Conservation (phyloP, 805 yeast species). For the Phaffomyces antillensis region DNA sequence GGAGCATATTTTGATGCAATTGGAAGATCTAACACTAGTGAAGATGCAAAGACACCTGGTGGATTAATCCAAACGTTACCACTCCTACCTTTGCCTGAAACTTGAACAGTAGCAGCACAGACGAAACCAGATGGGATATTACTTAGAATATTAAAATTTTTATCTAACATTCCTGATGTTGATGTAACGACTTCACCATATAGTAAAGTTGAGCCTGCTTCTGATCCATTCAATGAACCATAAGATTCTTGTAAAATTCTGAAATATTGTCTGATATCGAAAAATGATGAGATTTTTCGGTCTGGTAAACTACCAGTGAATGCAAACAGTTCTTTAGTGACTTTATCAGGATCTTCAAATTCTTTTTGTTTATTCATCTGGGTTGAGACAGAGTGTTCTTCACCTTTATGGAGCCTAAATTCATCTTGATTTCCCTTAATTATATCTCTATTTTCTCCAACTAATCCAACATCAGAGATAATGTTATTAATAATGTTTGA, state of each 20-base stretch:
- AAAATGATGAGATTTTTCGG: constrained; percentile 57
- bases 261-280: constrained; percentile 56
- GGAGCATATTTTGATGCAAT: constrained; percentile 39
- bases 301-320: constrained; percentile 42
- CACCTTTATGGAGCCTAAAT: constrained; percentile 39
- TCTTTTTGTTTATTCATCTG: constrained; percentile 25
- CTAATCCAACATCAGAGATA: constrained; percentile 29
- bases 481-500: constrained; percentile 27
- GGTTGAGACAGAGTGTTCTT: constrained; percentile 20
- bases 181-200: constrained; percentile 91
- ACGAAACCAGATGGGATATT: constrained; percentile 62
- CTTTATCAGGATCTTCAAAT: constrained; percentile 49
- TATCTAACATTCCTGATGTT: constrained; percentile 71
- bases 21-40: constrained; percentile 56
- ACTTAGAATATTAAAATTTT: constrained; percentile 52
- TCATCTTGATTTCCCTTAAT: constrained; percentile 51
- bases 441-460: constrained; percentile 29
- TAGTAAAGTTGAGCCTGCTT: constrained; percentile 55
- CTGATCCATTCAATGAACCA: constrained; percentile 25
- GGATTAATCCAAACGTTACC: constrained; percentile 96
- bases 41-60: constrained; percentile 79
- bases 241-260: constrained; percentile 29
- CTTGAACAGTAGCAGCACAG: constrained; percentile 72
- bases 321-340: constrained; percentile 48
- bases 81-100: constrained; percentile 90